These are phyloP conservation scores for Penicillium soppii DNA, from an alignment of 495 filamentous ascomycete genomes.

Conservation along the genomic window DNA sequence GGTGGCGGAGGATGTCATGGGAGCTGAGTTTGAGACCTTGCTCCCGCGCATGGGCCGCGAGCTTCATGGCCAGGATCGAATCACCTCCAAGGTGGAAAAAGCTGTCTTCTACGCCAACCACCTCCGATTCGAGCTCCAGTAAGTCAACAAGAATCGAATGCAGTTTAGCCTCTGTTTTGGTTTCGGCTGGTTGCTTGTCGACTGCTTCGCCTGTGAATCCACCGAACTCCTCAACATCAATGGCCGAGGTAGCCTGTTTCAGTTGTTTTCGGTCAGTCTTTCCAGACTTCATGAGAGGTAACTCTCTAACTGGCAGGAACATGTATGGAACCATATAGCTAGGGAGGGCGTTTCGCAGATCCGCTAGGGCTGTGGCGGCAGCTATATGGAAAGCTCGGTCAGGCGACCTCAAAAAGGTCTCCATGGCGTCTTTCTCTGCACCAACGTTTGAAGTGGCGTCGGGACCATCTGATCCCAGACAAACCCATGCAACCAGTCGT, in stretches of 20 bases:
- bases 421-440: too few relatives aligned
- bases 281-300: neutral
- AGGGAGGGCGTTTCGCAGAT: neutral
- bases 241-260: neutral
- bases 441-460: too few relatives aligned
- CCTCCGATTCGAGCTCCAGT: neutral
- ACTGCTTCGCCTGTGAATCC: too few relatives aligned
- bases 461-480: neutral
- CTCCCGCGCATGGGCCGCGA: neutral
- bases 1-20: constrained; percentile 4
- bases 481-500: neutral
- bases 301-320: neutral
- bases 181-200: neutral
- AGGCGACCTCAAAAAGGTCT: too few relatives aligned
- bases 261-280: neutral
- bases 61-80: constrained; percentile 5
- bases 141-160: neutral
- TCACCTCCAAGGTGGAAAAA: constrained; percentile 5
- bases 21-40: neutral
- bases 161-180: neutral
- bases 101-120: neutral
- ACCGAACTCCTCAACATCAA: too few relatives aligned
- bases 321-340: neutral
- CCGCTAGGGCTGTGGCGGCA: neutral
- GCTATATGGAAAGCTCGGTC: too few relatives aligned